Evolutionary conservation across 768 basidiomycete species (phyloP).

Genomic region (Multifurca ochricompacta): DNA sequence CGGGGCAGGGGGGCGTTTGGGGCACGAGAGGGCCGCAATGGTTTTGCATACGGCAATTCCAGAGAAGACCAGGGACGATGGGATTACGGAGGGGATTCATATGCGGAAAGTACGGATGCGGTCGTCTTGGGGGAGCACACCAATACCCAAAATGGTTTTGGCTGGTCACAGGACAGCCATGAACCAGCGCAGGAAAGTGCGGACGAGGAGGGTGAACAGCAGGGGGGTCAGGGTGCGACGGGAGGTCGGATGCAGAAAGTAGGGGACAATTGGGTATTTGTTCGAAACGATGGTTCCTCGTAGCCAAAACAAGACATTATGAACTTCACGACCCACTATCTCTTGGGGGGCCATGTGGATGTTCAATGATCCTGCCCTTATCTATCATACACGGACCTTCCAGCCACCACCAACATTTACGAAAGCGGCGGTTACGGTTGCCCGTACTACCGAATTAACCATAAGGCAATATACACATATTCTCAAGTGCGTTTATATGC

Average conservation of each 20-base stretch:
- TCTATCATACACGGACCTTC: no score
- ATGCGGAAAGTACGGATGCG: constrained; percentile 43
- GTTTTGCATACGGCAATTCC: constrained; percentile 38
- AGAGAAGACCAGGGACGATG: constrained; percentile 30
- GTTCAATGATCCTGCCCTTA: neutral
- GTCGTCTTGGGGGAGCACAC: constrained; percentile 49
- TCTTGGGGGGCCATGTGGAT: neutral
- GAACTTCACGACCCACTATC: neutral
- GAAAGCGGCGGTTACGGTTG: neutral
- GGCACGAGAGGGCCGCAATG: constrained; percentile 27
- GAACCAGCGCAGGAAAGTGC: constrained; percentile 1
- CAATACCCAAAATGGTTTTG: constrained; percentile 15
- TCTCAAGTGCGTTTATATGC: no score
- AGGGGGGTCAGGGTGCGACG: constrained; percentile 7
- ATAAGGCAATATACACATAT: no score
- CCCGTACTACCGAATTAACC: neutral
- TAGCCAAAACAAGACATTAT: constrained; percentile 20
- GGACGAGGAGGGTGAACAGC: constrained; percentile 1
- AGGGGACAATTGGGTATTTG: constrained; percentile 68
- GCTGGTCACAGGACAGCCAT: constrained; percentile 16
- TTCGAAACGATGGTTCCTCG: constrained; percentile 30
- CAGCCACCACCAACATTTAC: no score
- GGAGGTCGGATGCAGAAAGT: constrained; percentile 52
- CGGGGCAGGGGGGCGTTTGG: constrained; percentile 33
- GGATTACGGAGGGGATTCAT: constrained; percentile 30